Conservation (phyloP, 192 early-diverging fungal species). For the Coemansia sp. region DNA sequence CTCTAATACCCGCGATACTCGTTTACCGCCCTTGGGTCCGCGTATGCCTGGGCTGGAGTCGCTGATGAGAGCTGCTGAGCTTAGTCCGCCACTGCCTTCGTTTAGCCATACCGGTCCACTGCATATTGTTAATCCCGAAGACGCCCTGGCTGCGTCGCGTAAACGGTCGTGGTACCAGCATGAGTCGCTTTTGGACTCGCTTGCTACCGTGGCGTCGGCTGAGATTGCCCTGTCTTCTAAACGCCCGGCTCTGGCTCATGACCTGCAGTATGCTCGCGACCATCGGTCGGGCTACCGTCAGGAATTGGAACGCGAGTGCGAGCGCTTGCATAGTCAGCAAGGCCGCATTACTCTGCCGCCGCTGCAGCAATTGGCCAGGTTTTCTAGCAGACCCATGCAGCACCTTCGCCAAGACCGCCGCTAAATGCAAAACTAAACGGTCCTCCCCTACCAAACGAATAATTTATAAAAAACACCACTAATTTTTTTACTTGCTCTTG, state of each 20-base stretch:
- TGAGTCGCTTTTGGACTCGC: conserved; percentile 29
- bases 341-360: not conserved
- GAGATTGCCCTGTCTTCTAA: conserved; percentile 28
- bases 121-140: too few species aligned
- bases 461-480: not conserved
- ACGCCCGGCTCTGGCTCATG: conserved; percentile 8
- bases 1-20: not conserved
- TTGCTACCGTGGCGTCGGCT: conserved; percentile 41
- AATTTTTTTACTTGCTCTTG: not conserved
- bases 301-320: conserved; percentile 40
- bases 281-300: conserved; percentile 24
- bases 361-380: too few species aligned
- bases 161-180: not conserved
- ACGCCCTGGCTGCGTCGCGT: too few species aligned
- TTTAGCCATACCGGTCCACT: not conserved
- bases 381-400: too few species aligned
- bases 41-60: conserved; percentile 26
- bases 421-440: too few species aligned
- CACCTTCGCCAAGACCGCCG: too few species aligned
- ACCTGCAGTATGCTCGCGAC: conserved; percentile 1
- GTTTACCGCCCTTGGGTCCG: not conserved
- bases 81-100: conserved; percentile 19
- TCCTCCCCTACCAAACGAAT: not conserved
- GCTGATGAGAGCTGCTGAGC: conserved; percentile 33
- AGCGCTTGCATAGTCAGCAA: conserved; percentile 26